Conservation (phyloP, 23 red algal genomes). For the Rhodosorus marinus region DNA sequence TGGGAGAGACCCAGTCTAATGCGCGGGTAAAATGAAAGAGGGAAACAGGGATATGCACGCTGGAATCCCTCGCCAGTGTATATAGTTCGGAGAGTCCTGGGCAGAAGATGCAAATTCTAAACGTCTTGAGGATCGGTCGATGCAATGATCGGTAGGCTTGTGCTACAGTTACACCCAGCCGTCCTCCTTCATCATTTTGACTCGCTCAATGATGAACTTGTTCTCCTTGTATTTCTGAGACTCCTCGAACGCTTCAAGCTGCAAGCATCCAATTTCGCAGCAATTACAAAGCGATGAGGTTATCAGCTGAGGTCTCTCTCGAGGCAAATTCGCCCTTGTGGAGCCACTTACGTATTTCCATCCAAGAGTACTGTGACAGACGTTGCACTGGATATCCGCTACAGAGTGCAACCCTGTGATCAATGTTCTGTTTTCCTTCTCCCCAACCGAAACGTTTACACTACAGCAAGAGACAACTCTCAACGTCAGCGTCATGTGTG, state of each 20-base stretch:
- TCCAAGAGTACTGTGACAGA: conserved; percentile 56
- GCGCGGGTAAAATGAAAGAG: too few species aligned
- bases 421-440: conserved; percentile 54
- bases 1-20: too few species aligned
- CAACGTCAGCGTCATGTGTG: neutral
- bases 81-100: too few species aligned
- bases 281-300: too few species aligned
- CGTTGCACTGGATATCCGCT: conserved; percentile 78
- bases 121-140: too few species aligned
- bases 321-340: too few species aligned
- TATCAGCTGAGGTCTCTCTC: too few species aligned
- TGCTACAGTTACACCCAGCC: neutral
- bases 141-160: too few species aligned
- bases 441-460: conserved; percentile 67
- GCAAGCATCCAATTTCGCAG: neutral
- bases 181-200: conserved; percentile 5
- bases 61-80: too few species aligned
- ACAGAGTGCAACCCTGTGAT: conserved; percentile 85
- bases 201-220: conserved; percentile 86
- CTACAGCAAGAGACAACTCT: conserved; percentile 7
- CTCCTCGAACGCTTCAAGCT: conserved; percentile 80
- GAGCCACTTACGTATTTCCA: conserved; percentile 87
- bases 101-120: too few species aligned
- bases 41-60: too few species aligned
- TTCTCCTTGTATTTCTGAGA: conserved; percentile 94